Conservation (phyloP, 1,284 basidiomycete genomes). For the Retiboletus flavoniger region DNA sequence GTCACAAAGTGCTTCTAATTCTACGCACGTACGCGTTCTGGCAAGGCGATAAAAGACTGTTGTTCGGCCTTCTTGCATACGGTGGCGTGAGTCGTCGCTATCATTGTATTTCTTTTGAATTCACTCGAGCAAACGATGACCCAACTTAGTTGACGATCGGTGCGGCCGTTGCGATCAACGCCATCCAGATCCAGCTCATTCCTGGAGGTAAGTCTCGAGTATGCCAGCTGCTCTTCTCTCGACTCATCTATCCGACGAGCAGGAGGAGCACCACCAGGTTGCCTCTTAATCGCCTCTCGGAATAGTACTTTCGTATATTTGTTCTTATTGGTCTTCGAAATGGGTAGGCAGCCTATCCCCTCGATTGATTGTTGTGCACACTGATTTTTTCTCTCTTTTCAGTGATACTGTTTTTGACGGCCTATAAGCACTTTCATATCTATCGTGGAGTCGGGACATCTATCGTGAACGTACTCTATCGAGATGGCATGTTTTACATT, state of each 20-base stretch:
- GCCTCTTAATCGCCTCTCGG: background rate
- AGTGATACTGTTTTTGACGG: conserved; percentile 19
- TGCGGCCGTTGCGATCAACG: background rate
- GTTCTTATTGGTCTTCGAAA: conserved; percentile 9
- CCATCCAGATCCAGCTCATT: conserved; percentile 4
- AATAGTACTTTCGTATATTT: conserved; percentile 7
- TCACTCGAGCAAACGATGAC: background rate
- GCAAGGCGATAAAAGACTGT: conserved; percentile 13
- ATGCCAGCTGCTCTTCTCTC: background rate
- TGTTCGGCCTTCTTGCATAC: conserved; percentile 14
- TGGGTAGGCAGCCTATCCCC: background rate
- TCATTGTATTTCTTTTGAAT: background rate
- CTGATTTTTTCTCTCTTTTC: background rate
- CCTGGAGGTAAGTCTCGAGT: background rate
- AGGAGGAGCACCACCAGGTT: background rate
- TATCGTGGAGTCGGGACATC: conserved; percentile 3
- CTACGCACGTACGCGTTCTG: conserved; percentile 26
- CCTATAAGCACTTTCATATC: conserved; percentile 10
- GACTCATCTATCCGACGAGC: background rate
- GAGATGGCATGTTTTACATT: conserved; percentile 20
- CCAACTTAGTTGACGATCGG: conserved; percentile 5
- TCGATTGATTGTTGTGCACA: background rate
- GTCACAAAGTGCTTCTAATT: conserved; percentile 16
- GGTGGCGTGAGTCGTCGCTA: background rate
- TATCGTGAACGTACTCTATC: conserved; percentile 13